phyloP scores from a whole-genome alignment of 305 asterid genomes.

The Solanum hybrid region DNA sequence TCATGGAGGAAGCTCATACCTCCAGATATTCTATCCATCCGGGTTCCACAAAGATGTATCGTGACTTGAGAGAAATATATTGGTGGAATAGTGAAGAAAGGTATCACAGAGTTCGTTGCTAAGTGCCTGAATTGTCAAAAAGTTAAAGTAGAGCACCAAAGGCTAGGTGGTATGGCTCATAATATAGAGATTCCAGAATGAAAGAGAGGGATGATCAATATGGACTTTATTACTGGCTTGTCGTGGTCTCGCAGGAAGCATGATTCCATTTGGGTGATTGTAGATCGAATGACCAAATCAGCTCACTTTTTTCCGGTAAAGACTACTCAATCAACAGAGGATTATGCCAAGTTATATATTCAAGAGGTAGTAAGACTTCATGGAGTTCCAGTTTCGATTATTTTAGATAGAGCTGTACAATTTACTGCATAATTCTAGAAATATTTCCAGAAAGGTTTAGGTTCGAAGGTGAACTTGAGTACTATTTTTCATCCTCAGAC shows the following conservation, averaged over 20 bases:
- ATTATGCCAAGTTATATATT: background rate
- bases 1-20: background rate
- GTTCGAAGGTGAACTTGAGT: background rate
- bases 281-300: background rate
- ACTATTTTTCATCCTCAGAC: background rate
- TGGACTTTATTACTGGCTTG: background rate
- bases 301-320: background rate
- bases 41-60: no score
- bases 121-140: background rate
- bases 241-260: background rate
- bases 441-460: background rate
- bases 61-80: background rate
- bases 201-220: background rate
- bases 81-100: background rate
- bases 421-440: no score
- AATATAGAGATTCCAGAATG: background rate
- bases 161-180: background rate
- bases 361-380: background rate
- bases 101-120: background rate
- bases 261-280: background rate
- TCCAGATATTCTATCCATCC: background rate
- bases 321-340: background rate
- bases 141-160: background rate
- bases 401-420: background rate
- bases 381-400: background rate